These are phyloP conservation scores for Arabidopsis hybrid DNA, from an alignment of 441 rosid species.

Conservation along the genomic window DNA sequence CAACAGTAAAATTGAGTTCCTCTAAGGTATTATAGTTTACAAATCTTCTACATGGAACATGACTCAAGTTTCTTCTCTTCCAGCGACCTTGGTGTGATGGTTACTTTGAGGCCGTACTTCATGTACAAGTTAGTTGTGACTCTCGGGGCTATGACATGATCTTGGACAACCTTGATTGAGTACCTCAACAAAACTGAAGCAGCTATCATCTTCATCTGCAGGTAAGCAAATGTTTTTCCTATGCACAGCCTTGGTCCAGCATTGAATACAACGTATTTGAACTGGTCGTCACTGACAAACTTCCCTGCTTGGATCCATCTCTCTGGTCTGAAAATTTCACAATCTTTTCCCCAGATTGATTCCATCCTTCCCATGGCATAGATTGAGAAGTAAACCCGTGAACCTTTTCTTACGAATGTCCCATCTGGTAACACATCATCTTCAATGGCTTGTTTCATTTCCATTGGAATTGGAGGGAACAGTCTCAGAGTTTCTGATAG, in stretches of 20 bases:
- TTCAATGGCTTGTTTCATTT: slow-evolving; percentile 65
- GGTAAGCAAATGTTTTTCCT: slow-evolving; percentile 76
- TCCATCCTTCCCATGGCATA: slow-evolving; percentile 76
- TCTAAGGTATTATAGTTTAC: slow-evolving; percentile 17
- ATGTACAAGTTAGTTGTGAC: slow-evolving; percentile 76
- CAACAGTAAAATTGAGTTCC: not conserved
- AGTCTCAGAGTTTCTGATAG: slow-evolving; percentile 73
- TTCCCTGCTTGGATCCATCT: slow-evolving; percentile 70
- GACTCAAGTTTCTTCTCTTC: slow-evolving; percentile 28
- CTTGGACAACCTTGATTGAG: slow-evolving; percentile 56
- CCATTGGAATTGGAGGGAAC: slow-evolving; percentile 76
- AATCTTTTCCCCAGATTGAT: slow-evolving; percentile 74
- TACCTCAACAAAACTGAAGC: slow-evolving; percentile 70
- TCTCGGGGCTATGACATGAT: slow-evolving; percentile 61
- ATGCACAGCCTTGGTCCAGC: slow-evolving; percentile 75
- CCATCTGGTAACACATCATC: slow-evolving; percentile 74
- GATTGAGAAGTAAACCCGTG: slow-evolving; percentile 54
- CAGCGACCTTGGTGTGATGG: slow-evolving; percentile 52
- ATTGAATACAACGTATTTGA: slow-evolving; percentile 76
- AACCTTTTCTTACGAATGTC: slow-evolving; percentile 53
- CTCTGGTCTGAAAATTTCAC: slow-evolving; percentile 72
- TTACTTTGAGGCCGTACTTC: slow-evolving; percentile 73
- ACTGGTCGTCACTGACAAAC: slow-evolving; percentile 63
- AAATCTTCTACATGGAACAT: slow-evolving; percentile 13
- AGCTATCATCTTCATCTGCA: slow-evolving; percentile 86